Evolutionary conservation across 352 stramenopile genomes (phyloP), one percentile per base, ranked within the genome.

Genomic region (Globisporangium spinosum): DNA sequence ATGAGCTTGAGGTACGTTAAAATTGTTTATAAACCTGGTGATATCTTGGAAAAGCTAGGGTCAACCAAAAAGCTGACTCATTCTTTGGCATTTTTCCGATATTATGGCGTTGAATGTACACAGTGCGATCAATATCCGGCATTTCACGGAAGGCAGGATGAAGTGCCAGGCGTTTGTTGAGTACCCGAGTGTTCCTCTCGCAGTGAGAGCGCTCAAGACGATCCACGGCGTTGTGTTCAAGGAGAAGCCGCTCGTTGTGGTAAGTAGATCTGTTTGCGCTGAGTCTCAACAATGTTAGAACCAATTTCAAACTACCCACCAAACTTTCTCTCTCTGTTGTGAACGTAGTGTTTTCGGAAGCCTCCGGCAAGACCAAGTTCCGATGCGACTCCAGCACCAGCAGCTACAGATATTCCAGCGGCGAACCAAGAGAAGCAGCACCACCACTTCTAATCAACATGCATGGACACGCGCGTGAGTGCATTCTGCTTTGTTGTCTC

Each of bases 121-220:
- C 64, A 95, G 85, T 34, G 49, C 59, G 23, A 54, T 91, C 53
- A 68, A 70, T 25, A 82, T 94, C 32, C 81, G 81, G 2, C 78
- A 93, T 63, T 96, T 97, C 40, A 87, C 82, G 25, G 76, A 83
- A 65, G 89, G 89, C 0, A 70, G 87, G 61, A 93, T 97, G 82
- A 94, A 94, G 56, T 91, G 83, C 34, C 89, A 97, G 61, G 88
- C 87, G 8, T 97, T 97, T 58, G 73, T 96, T 29, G 84, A 77
- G 58, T 95, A 86, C 62, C 74, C 83, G 32, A 84, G 62, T 1
- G 58, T 77, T 22, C 73, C 86, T 10, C 40, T 89, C 17, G 89
- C 89, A 2, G 69, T 62, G 23, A 56, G 47, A 20, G 83, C 87
- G 22, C 77, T 95, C 12, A 54, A 85, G 4, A 67, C 77, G 8